phyloP scores from a whole-genome alignment of 1,284 basidiomycete genomes.

The Ceratobasidium sp. region DNA sequence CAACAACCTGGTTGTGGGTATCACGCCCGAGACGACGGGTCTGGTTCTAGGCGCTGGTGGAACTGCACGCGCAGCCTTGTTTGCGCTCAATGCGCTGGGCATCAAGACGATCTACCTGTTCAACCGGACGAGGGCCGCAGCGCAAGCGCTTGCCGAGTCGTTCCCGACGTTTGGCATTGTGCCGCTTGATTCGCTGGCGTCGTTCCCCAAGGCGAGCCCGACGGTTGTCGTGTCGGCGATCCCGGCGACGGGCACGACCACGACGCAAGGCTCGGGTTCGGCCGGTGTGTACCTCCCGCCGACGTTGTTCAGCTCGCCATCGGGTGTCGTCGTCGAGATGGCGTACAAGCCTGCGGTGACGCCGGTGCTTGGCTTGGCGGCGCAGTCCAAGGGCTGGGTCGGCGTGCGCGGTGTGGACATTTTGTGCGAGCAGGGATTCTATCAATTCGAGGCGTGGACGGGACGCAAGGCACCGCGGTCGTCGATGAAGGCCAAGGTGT shows the following conservation, averaged over 20 bases:
- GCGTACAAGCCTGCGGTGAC: constrained; percentile 87
- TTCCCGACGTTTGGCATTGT: constrained; percentile 74
- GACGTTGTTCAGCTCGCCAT: constrained; percentile 51
- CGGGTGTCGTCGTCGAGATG: constrained; percentile 86
- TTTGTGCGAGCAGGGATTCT: constrained; percentile 84
- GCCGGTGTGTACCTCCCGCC: constrained; percentile 64
- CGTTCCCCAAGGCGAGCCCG: constrained; percentile 64
- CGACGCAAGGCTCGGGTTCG: constrained; percentile 47
- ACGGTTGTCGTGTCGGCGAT: constrained; percentile 85
- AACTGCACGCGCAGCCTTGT: constrained; percentile 90
- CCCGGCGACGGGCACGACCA: constrained; percentile 72
- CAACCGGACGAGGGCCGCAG: constrained; percentile 82
- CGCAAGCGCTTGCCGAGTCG: constrained; percentile 67
- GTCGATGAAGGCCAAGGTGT: constrained; percentile 46
- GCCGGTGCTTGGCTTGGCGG: constrained; percentile 64
- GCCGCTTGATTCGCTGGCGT: constrained; percentile 65
- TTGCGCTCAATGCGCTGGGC: constrained; percentile 78
- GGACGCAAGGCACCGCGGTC: constrained; percentile 54
- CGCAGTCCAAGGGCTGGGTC: constrained; percentile 64
- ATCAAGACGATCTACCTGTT: constrained; percentile 78
- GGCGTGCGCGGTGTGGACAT: constrained; percentile 82
- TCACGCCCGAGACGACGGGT: constrained; percentile 56
- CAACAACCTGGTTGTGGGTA: constrained; percentile 52
- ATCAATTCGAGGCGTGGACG: constrained; percentile 87
- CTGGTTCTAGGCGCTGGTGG: constrained; percentile 93